These are phyloP conservation scores for Sordariomycetes sp. DNA, from an alignment of 2,329 filamentous ascomycete genomes.

Conservation along the genomic window DNA sequence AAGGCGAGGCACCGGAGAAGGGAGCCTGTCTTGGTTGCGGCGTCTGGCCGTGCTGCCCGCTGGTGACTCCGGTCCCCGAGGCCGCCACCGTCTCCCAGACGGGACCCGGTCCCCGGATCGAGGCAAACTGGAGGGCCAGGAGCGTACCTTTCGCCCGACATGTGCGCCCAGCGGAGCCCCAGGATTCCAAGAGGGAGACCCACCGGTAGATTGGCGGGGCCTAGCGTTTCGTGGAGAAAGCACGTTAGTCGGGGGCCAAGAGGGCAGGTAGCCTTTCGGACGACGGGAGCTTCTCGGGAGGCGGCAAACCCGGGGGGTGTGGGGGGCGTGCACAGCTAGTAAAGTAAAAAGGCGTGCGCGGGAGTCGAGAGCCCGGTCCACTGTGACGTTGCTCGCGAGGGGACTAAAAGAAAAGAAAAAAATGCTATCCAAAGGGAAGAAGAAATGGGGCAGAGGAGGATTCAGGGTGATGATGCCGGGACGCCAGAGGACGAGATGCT, in stretches of 20 bases:
- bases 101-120: neutral
- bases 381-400: neutral
- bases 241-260: neutral
- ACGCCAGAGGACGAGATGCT: neutral
- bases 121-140: neutral
- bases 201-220: neutral
- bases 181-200: neutral
- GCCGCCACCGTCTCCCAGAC: neutral
- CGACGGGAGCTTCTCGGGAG: conserved; percentile 4
- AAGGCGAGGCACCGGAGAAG: neutral
- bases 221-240: neutral
- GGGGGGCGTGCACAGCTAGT: neutral
- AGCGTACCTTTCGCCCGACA: neutral
- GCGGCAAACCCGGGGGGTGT: conserved; percentile 1
- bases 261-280: neutral
- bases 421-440: neutral
- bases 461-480: neutral
- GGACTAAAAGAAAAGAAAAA: neutral
- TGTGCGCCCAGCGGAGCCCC: neutral
- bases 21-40: neutral
- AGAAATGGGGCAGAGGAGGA: neutral
- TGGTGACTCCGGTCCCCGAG: neutral
- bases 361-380: neutral
- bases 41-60: neutral
- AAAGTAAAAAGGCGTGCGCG: neutral